A percentile compares a stretch with the other conserved stretches of the same genome.
These are phyloP conservation scores for Cicer judaicum DNA, from an alignment of 306 rosid species.

Conservation along the genomic window DNA sequence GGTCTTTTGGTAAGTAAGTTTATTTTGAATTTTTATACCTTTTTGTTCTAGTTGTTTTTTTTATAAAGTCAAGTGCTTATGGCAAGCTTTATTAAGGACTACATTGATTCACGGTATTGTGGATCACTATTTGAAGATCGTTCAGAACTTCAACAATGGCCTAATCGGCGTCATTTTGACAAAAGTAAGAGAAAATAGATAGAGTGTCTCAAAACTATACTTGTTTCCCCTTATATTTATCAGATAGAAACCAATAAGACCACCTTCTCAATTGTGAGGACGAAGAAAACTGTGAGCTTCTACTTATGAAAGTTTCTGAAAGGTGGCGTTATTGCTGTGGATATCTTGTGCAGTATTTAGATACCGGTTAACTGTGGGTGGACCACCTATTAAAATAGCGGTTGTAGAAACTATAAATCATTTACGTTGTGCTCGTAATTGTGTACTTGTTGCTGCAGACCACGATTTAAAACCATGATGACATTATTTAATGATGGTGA, in stretches of 20 bases:
- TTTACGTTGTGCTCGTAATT: neutral
- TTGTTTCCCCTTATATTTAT: neutral
- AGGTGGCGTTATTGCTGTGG: neutral
- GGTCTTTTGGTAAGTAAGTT: constrained; percentile 81
- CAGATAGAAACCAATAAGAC: neutral
- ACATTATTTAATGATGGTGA: neutral
- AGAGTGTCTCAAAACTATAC: neutral
- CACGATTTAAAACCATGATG: neutral
- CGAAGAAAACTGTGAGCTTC: neutral
- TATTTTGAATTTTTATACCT: neutral
- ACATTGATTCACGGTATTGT: too few relatives aligned
- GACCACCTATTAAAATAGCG: too few relatives aligned
- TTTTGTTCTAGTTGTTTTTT: neutral
- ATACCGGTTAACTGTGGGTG: too few relatives aligned
- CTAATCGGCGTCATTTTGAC: neutral
- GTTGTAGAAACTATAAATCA: neutral
- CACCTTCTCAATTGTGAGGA: neutral
- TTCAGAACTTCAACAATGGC: neutral
- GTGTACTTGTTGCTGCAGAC: neutral
- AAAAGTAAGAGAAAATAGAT: neutral
- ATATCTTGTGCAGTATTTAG: too few relatives aligned
- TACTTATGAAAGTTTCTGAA: neutral
- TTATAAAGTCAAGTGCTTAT: too few relatives aligned
- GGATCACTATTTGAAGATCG: too few relatives aligned
- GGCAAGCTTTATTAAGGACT: too few relatives aligned